Base-by-base conservation (phyloP, 1,284 basidiomycete species). In the Uromyces viciae-fabae region DNA sequence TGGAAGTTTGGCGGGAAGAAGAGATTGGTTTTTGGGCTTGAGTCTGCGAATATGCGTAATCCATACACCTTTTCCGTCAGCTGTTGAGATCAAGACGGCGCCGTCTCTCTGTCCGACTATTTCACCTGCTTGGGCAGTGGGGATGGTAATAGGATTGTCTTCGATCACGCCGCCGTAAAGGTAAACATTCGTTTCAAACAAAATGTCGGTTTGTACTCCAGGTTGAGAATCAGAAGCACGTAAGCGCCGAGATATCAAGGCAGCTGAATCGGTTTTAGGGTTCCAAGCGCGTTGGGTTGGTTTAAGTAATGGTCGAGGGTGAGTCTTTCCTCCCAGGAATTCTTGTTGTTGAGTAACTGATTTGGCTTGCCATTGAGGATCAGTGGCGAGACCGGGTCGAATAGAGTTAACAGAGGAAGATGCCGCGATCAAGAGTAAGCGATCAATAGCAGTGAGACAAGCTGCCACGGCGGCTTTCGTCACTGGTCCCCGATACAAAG, bases 151-250 rank as follows among this genome's bases (percentile, higher is more conserved):
- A 5, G 82, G 82, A 25, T 82, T 83, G 11, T 82, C 69, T 77
- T 88, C 86, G 19, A 87, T 82, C 75, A 86, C 85, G 0, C 86
- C 87, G 49, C 86, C 87, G 82, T 88, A 88, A 7, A 86, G 84
- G 82, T 88, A 88, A 22, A 78, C 19, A 31, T 69, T 78, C 33
- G 40, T 52, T 17, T 33, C 76, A 36, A 36, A 64, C 33, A 78
- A 84, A 33, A 42, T 78, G 52, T 66, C 83, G 82, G 40, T 84
- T 83, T 87, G 86, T 11, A 87, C 86, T 2, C 88, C 88, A 0
- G 88, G 87, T 81, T 88, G 88, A 58, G 86, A 87, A 82, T 88
- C 87, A 60, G 85, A 86, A 52, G 86, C 85, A 81, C 85, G 84
- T 75, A 88, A 84, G 72, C 87, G 85, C 22, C 86, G 84, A 0